Evolutionary conservation across 192 early-diverging fungal species (phyloP).

Genomic region (Funneliformis mosseae): DNA sequence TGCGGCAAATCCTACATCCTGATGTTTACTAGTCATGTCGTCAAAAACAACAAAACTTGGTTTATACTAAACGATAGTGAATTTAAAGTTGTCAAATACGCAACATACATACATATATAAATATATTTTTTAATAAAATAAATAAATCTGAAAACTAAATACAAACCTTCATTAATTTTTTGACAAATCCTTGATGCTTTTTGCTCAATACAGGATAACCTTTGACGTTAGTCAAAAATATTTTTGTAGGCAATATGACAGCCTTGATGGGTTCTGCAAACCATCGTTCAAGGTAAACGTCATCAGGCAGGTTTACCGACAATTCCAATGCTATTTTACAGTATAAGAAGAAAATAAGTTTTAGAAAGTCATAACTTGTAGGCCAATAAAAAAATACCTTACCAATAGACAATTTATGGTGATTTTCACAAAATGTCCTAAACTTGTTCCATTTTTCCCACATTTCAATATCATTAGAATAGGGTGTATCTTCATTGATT

Average conservation of each 20-base stretch:
- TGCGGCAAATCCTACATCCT: slow-evolving; percentile 49
- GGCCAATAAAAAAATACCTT: not conserved
- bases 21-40: slow-evolving; percentile 34
- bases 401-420: slow-evolving; percentile 64
- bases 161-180: slow-evolving; percentile 48
- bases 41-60: slow-evolving; percentile 42
- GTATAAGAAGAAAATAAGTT: not conserved
- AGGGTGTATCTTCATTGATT: slow-evolving; percentile 25
- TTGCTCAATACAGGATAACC: slow-evolving; percentile 90
- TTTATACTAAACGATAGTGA: not conserved
- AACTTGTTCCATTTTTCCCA: slow-evolving; percentile 86
- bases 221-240: slow-evolving; percentile 79
- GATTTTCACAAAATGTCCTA: slow-evolving; percentile 69
- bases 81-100: not conserved
- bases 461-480: slow-evolving; percentile 37
- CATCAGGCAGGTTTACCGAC: slow-evolving; percentile 51
- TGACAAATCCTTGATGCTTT: slow-evolving; percentile 70
- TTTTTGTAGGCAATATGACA: slow-evolving; percentile 67
- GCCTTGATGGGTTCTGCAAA: slow-evolving; percentile 83
- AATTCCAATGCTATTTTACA: slow-evolving; percentile 62
- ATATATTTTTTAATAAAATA: not conserved
- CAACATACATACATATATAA: not conserved
- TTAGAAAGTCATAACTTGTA: too few relatives aligned
- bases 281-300: slow-evolving; percentile 65
- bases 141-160: slow-evolving; percentile 37